These are phyloP conservation scores for Candida glaebosa DNA, from an alignment of 805 yeast genomes.

Conservation along the genomic window DNA sequence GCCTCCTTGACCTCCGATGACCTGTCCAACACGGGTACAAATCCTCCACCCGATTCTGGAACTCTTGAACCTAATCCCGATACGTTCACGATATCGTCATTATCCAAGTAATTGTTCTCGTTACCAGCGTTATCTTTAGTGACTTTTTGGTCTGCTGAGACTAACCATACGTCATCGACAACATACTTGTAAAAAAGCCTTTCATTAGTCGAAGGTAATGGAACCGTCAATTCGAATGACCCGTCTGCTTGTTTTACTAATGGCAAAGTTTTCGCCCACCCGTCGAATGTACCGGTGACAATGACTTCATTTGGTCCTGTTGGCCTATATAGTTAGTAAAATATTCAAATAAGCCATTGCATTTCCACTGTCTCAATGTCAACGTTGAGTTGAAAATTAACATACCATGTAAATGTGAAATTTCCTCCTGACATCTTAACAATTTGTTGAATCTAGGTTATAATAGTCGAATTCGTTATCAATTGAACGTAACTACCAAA, in stretches of 20 bases:
- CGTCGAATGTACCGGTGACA: conserved; percentile 69
- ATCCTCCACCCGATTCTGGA: conserved; percentile 32
- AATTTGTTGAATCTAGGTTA: not conserved
- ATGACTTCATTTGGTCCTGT: conserved; percentile 50
- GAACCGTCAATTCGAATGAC: conserved; percentile 57
- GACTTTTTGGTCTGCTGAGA: conserved; percentile 33
- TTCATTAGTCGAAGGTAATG: conserved; percentile 42
- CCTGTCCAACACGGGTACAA: conserved; percentile 16
- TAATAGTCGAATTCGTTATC: not conserved
- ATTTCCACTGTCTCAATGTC: too few species aligned
- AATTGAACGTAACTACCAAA: not conserved
- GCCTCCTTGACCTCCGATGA: conserved; percentile 65
- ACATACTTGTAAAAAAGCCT: conserved; percentile 56
- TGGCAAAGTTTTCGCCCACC: conserved; percentile 59
- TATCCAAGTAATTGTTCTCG: conserved; percentile 47
- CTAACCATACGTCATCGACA: conserved; percentile 68
- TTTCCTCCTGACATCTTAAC: conserved; percentile 31
- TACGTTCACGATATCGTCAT: conserved; percentile 27
- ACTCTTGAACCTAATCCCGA: conserved; percentile 18
- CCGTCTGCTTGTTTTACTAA: conserved; percentile 60
- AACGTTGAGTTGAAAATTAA: too few species aligned
- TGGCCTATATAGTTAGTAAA: conserved; percentile 38
- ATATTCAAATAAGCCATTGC: too few species aligned
- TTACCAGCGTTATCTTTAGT: conserved; percentile 50
- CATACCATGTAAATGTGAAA: conserved; percentile 41